phyloP scores from a whole-genome alignment of 1,139 yeast species.

The Magnusiomyces clavatus region DNA sequence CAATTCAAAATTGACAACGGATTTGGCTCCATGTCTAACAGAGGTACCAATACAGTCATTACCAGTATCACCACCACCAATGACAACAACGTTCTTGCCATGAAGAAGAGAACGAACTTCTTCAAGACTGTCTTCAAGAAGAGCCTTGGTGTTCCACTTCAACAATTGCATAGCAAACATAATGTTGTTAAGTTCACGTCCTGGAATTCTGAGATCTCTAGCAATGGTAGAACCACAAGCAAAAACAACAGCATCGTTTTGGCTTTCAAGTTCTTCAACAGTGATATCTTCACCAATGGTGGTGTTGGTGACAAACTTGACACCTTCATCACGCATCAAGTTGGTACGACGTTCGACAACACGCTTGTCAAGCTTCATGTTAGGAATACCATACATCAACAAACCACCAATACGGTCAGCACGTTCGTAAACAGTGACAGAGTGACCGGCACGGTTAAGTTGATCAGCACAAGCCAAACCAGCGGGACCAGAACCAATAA shows the following conservation, averaged over 20 bases:
- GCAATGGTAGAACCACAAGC: conserved; percentile 98
- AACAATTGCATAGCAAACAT: conserved; percentile 92
- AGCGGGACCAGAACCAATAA: conserved; percentile 95
- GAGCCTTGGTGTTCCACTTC: conserved; percentile 82
- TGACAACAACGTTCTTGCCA: conserved; percentile 89
- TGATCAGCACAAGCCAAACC: conserved; percentile 97
- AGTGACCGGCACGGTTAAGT: conserved; percentile 91
- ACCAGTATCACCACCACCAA: conserved; percentile 99
- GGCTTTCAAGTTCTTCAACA: conserved; percentile 55
- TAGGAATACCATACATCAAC: conserved; percentile 98
- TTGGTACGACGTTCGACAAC: conserved; percentile 91
- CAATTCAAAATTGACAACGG: conserved; percentile 92
- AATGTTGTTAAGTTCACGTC: conserved; percentile 83
- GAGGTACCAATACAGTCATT: conserved; percentile 98
- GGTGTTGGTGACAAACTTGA: conserved; percentile 65
- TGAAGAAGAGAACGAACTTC: conserved; percentile 62
- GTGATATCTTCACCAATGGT: conserved; percentile 75
- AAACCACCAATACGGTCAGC: conserved; percentile 95
- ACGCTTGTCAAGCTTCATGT: conserved; percentile 93
- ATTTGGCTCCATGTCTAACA: conserved; percentile 93
- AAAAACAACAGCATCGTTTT: conserved; percentile 75
- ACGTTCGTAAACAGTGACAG: conserved; percentile 86
- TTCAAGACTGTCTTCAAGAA: conserved; percentile 73
- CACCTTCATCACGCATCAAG: conserved; percentile 84
- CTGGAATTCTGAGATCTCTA: conserved; percentile 89